phyloP scores from a whole-genome alignment of 208 protist genomes.

The Leishmania tropica region DNA sequence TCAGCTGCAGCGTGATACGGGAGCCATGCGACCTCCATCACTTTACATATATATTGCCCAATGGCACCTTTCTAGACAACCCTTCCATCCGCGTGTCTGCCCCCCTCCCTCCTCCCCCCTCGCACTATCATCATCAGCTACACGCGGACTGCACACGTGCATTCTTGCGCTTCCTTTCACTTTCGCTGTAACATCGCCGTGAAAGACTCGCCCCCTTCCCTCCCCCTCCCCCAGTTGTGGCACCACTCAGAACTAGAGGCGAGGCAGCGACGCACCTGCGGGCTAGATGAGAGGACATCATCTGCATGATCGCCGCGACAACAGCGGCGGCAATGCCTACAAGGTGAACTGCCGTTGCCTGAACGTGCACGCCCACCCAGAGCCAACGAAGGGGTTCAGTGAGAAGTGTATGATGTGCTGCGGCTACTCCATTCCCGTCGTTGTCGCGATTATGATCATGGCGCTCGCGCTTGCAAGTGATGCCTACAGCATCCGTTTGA shows the following conservation, averaged over 20 bases:
- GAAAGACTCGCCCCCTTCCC: neutral
- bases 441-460: conserved; percentile 47
- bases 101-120: neutral
- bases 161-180: neutral
- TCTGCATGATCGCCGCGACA: too few relatives aligned
- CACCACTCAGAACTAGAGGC: neutral
- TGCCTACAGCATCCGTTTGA: conserved; percentile 42
- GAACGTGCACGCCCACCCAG: conserved; percentile 43
- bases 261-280: neutral
- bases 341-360: conserved; percentile 4
- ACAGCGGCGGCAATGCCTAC: neutral
- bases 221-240: neutral
- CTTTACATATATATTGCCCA: too few relatives aligned
- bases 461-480: conserved; percentile 27
- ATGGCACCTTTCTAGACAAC: neutral
- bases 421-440: conserved; percentile 46
- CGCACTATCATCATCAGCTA: neutral
- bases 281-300: neutral
- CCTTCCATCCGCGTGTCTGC: neutral
- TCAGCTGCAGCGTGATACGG: neutral
- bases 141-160: neutral
- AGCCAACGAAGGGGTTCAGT: conserved; percentile 21
- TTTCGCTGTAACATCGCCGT: neutral
- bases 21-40: neutral
- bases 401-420: conserved; percentile 47